Base-by-base conservation (phyloP, 306 rosid species). In the Rosa chinensis region DNA sequence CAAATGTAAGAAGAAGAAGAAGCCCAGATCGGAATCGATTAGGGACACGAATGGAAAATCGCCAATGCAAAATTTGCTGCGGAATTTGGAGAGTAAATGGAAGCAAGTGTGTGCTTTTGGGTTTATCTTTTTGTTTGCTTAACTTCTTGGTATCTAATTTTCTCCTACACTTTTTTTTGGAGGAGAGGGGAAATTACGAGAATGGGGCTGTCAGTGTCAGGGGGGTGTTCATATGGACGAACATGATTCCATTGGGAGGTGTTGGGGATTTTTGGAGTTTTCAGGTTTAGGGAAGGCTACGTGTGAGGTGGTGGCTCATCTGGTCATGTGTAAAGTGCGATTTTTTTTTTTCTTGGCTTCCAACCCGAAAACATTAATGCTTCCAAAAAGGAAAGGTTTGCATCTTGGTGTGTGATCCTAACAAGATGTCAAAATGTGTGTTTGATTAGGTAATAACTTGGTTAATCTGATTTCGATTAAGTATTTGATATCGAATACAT, bases 231-330 rank as follows among this genome's bases (percentile, higher is more conserved):
- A 21, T 11, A 47, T 23, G 73, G 70, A 66, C 77, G 66, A 70
- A 55, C 76, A 32, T 23, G 70, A 43, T 21, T 53, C 10, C 39
- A n/a, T 48, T 49, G 11, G 11, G 61, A 25, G 37, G 28, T 75
- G 45, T n/a, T 25, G 20, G 63, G 0, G 23, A 32, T 32, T 45
- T 66, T 40, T 23, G 73, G 13, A 50, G 69, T 49, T 62, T 71
- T 76, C 61, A 62, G 74, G 70, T 77, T 77, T 39, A 63, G 32
- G 61, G 78, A 76, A 70, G 81, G 48, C 23, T 42, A 63, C 62
- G 81, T 71, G 81, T 63, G 63, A 28, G 81, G 78, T 35, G 70
- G 50, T 52, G 42, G 45, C 73, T 71, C 5, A 18, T 12, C 63
- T 16, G 23, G 43, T 25, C 50, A 71, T 50, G 74, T 42, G 32